A percentile compares a stretch with the other conserved stretches of the same genome.
Evolutionary conservation across 169 alveolate genomes (phyloP).

Genomic region (Eimeria zaria): DNA sequence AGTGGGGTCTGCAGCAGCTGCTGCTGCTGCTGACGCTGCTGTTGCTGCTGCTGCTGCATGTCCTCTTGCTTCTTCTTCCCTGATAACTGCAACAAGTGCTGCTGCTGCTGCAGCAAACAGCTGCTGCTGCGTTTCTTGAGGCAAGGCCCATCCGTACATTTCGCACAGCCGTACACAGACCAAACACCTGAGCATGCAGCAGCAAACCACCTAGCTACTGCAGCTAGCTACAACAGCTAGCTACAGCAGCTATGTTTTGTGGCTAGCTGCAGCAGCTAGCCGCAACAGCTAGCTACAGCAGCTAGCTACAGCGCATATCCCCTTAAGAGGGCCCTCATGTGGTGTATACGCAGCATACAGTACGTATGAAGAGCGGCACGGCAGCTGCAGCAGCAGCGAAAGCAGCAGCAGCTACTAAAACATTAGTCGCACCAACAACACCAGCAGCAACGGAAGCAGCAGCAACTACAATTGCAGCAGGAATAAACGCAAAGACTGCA

Average conservation of each 20-base stretch:
- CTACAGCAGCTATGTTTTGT: constrained; percentile 13
- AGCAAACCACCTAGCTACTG: constrained; percentile 6
- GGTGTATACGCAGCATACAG: too few relatives aligned
- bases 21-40: not conserved
- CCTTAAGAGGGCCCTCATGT: not conserved
- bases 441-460: too few relatives aligned
- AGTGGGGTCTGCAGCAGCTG: constrained; percentile 13
- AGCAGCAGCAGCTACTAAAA: not conserved
- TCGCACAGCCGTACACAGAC: constrained; percentile 16
- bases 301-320: not conserved
- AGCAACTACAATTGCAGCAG: too few relatives aligned
- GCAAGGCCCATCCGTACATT: constrained; percentile 25
- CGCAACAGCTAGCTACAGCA: not conserved
- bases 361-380: not conserved
- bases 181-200: constrained; percentile 28
- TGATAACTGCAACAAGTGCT: not conserved
- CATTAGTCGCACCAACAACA: not conserved
- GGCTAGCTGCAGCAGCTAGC: too few relatives aligned
- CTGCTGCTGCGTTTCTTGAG: constrained; percentile 38
- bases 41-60: constrained; percentile 7
- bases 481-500: too few relatives aligned
- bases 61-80: not conserved
- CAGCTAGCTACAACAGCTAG: not conserved
- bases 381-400: constrained; percentile 21
- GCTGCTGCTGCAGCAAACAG: constrained; percentile 58